Evolutionary conservation across 768 basidiomycete genomes (phyloP).

Genomic region (Auriscalpium orientale): DNA sequence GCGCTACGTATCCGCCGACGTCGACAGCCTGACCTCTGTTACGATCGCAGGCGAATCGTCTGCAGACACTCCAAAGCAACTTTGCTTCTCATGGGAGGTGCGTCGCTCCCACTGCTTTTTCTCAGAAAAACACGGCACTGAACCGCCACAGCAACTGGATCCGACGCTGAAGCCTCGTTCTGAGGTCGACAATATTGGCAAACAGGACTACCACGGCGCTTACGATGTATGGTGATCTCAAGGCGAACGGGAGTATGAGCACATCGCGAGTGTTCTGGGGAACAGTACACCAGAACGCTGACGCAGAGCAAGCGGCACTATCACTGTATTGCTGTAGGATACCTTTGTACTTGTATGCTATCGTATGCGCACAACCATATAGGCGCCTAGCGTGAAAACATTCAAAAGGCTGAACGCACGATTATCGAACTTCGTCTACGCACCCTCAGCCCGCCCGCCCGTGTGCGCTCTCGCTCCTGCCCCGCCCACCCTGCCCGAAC

Average conservation of each 20-base stretch:
- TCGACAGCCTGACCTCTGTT: neutral
- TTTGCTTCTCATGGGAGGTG: neutral
- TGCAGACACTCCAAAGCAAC: neutral
- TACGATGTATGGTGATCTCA: neutral
- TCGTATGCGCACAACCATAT: no score
- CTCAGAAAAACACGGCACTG: neutral
- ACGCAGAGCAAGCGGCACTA: no score
- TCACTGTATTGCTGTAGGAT: no score
- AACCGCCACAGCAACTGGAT: neutral
- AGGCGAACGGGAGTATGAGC: no score
- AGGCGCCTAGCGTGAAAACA: no score
- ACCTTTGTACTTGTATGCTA: no score
- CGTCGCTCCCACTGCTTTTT: neutral
- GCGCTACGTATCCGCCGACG: neutral
- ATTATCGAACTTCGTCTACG: no score
- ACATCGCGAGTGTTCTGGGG: no score
- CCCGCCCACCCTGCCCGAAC: constrained; percentile 3
- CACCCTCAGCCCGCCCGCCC: constrained; percentile 4
- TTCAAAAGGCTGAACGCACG: no score
- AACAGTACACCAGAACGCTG: no score
- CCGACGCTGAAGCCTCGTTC: neutral
- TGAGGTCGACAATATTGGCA: neutral
- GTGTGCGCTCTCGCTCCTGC: constrained; percentile 9
- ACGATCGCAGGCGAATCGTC: neutral
- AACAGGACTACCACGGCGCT: neutral